These are phyloP conservation scores for Colletotrichum shisoi DNA, from an alignment of 2,329 filamentous ascomycete genomes.

Conservation along the genomic window DNA sequence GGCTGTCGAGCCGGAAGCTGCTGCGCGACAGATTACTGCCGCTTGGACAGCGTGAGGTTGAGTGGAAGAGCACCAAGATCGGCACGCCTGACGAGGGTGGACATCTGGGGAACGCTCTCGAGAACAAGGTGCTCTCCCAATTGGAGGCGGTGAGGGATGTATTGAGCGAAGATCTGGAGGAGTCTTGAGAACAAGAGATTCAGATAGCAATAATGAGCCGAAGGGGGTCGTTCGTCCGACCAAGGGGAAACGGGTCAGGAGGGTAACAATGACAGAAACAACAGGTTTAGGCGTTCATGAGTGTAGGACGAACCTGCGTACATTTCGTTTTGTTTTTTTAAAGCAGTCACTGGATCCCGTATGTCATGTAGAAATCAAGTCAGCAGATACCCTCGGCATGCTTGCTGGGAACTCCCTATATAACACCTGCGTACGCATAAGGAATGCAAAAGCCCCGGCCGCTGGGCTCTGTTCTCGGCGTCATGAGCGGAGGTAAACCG, in stretches of 20 bases:
- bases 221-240: constrained; percentile 3
- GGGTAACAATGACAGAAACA: constrained; percentile 23
- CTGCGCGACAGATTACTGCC: constrained; percentile 78
- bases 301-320: constrained; percentile 32
- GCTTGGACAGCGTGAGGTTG: constrained; percentile 74
- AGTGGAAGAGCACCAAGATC: constrained; percentile 60
- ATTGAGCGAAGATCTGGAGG: constrained; percentile 61
- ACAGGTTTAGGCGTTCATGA: constrained; percentile 29
- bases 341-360: constrained; percentile 20
- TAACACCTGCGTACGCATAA: no score
- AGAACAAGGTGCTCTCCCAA: constrained; percentile 77
- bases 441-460: neutral
- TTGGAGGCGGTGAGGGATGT: constrained; percentile 68
- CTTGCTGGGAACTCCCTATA: constrained; percentile 17
- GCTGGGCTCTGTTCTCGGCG: neutral
- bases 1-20: constrained; percentile 73
- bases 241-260: constrained; percentile 23
- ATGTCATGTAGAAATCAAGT: constrained; percentile 29
- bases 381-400: constrained; percentile 32
- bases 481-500: neutral
- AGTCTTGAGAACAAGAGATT: constrained; percentile 14
- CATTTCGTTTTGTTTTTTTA: neutral
- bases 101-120: constrained; percentile 66
- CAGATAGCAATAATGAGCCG: constrained; percentile 20
- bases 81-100: constrained; percentile 46